Base-by-base conservation (phyloP, 2,329 filamentous ascomycete genomes). In the Cryphonectria japonica region DNA sequence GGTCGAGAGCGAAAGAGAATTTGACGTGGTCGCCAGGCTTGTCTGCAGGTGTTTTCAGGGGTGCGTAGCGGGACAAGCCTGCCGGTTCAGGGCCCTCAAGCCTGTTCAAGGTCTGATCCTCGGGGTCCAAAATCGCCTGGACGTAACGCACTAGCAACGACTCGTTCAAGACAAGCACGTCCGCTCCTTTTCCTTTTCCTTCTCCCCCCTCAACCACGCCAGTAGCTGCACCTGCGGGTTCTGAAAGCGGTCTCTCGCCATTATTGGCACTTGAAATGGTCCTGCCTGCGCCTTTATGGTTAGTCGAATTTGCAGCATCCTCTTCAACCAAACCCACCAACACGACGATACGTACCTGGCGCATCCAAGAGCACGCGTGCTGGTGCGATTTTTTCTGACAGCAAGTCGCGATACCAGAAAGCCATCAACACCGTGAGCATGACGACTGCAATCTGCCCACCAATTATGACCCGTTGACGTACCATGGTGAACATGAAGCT, bases 1-100 rank as follows among this genome's bases (percentile, higher is more conserved):
- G 74, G 73, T 88, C 81, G 57, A 88, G 79, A 0, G 85, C 85
- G 72, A 88, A 86, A 76, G 84, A 86, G 76, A 83, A 86, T 1
- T 78, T 69, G 68, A 68, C 22, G 50, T 41, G 41, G 22, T 43
- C 46, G 63, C 14, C 6, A 22, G 43, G 65, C 34, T 52, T 46
- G 34, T 22, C 26, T 19, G 54, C 29, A 59, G 29, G 26, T 19
- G 63, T 16, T 22, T 39, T 68, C 8, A 72, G 39, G 61, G 32
- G 34, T 67, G 59, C 70, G 39, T 72, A 70, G 59, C 70, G 70
- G 29, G 68, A 43, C 41, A 67, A 46, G 59, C 43, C 70, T 39
- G 59, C n/a, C 50, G 69, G 66, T 39, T 37, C 64, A 60, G 68
- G 70, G 59, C 70, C 67, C 41, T 70, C 68, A 13, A 72, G 70